These are phyloP conservation scores for Lathyrus tuberosus DNA, from an alignment of 306 rosid genomes.

Conservation along the genomic window DNA sequence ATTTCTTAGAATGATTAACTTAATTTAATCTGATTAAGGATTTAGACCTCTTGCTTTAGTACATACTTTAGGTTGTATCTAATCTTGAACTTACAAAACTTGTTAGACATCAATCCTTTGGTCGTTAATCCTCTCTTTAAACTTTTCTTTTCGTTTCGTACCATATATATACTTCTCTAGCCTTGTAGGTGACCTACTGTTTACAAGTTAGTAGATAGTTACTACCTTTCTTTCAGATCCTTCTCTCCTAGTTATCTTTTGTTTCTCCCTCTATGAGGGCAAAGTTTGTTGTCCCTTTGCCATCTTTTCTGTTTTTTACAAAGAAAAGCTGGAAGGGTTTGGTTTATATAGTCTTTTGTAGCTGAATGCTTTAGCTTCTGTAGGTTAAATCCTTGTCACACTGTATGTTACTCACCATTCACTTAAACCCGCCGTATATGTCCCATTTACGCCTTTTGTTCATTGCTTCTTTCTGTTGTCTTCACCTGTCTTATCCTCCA, in stretches of 20 bases:
- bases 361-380: slow-evolving; percentile 36
- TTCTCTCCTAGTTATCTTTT: slow-evolving; percentile 17
- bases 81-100: slow-evolving; percentile 27
- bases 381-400: slow-evolving; percentile 41
- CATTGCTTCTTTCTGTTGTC: slow-evolving; percentile 30
- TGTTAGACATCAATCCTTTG: slow-evolving; percentile 35
- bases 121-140: neutral
- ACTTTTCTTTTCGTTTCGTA: neutral
- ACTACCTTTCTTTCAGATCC: slow-evolving; percentile 9
- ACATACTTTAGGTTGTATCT: slow-evolving; percentile 46
- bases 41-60: slow-evolving; percentile 37
- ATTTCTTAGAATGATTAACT: slow-evolving; percentile 39
- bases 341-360: slow-evolving; percentile 40
- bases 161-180: neutral
- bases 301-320: slow-evolving; percentile 65
- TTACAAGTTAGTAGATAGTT: slow-evolving; percentile 14
- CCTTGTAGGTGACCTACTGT: slow-evolving; percentile 28
- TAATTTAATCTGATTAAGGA: slow-evolving; percentile 16
- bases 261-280: slow-evolving; percentile 42
- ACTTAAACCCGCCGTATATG: neutral
- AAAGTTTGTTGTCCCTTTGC: slow-evolving; percentile 39
- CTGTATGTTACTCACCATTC: slow-evolving; percentile 32
- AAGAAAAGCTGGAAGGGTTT: slow-evolving; percentile 63
- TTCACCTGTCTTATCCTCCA: slow-evolving; percentile 33
- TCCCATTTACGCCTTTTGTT: slow-evolving; percentile 26